Percentiles rank a stretch among this genome's conserved stretches.
phyloP scores from a whole-genome alignment of 2,329 filamentous ascomycete genomes.

The Fusarium incarnatum region DNA sequence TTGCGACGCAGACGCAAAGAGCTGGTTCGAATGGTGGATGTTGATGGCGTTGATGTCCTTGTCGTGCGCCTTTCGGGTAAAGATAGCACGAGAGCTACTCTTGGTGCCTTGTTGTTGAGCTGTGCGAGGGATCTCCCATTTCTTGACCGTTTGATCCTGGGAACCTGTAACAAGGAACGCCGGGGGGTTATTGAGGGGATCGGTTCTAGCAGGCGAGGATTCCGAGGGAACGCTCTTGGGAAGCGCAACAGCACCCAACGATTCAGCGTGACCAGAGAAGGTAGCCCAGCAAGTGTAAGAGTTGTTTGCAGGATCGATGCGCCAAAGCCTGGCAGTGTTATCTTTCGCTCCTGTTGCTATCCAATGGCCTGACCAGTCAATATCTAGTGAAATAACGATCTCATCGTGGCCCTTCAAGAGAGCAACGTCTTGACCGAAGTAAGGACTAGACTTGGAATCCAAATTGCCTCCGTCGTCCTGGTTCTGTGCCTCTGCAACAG shows the following conservation, averaged over 20 bases:
- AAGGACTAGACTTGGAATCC: constrained; percentile 56
- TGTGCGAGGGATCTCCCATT: constrained; percentile 82
- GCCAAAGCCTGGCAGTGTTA: constrained; percentile 92
- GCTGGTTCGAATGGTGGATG: constrained; percentile 75
- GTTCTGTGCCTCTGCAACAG: constrained; percentile 63
- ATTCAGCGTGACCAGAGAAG: constrained; percentile 94
- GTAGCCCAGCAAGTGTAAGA: constrained; percentile 84
- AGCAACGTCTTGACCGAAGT: constrained; percentile 91
- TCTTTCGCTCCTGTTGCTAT: constrained; percentile 96
- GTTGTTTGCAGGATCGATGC: constrained; percentile 78
- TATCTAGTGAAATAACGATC: constrained; percentile 93
- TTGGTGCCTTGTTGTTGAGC: constrained; percentile 58
- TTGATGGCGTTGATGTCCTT: constrained; percentile 98
- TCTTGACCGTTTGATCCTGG: constrained; percentile 94
- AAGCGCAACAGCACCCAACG: constrained; percentile 87
- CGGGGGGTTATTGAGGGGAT: constrained; percentile 84
- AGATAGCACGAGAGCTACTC: constrained; percentile 74
- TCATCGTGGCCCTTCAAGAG: constrained; percentile 91
- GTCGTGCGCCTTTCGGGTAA: constrained; percentile 95
- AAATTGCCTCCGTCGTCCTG: constrained; percentile 40
- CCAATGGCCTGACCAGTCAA: constrained; percentile 98
- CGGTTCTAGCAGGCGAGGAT: constrained; percentile 75
- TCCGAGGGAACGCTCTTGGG: constrained; percentile 76
- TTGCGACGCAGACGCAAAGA: constrained; percentile 96
- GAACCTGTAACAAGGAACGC: constrained; percentile 90